Evolutionary conservation across 2,329 filamentous ascomycete genomes (phyloP), one percentile per base, ranked within the genome.

Genomic region (Bipolaris victoriae): DNA sequence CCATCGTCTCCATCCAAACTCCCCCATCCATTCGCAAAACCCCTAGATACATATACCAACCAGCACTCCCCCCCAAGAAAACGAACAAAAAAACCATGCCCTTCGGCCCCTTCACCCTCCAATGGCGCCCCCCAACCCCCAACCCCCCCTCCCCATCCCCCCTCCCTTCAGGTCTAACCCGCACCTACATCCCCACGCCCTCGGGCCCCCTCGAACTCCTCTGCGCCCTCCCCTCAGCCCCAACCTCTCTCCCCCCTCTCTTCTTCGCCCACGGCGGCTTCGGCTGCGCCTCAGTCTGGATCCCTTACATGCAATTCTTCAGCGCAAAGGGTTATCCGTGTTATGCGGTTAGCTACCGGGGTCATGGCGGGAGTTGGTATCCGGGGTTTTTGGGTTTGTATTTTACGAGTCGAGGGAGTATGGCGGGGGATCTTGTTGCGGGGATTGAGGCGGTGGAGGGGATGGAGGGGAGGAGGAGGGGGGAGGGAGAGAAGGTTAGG

Each of bases 261-360:
- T 78, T 84, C 72, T 84, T 85, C 70, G 74, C 79, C 33, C 83
- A 86, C 60, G 83, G 83, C 37, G 82, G 82, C 47, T 84, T 84
- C 76, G 83, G 83, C 39, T 77, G 76, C 52, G 84, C 83, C 7
- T 80, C 78, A 67, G 77, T 84, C 18, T 86, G 82, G 81, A 73
- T 80, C 7, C 76, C 80, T 41, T 86, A 83, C 63, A 80, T 86
- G 77, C 73, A 71, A 22, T 82, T 76, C 63, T 79, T 85, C 52
- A 74, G 81, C 3, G 60, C 70, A 5, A 62, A 62, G 16, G 79
- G 80, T 13, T 77, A 82, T 57, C 76, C 80, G 0, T 82, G 81
- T 67, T 86, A 85, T 62, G 82, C 84, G 10, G 62, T 85, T 33
- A 84, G 81, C 7, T 75, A 81, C 36, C 79, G 84, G 5, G 83